Conservation (phyloP, 805 yeast genomes). For the Ogataea allantospora region DNA sequence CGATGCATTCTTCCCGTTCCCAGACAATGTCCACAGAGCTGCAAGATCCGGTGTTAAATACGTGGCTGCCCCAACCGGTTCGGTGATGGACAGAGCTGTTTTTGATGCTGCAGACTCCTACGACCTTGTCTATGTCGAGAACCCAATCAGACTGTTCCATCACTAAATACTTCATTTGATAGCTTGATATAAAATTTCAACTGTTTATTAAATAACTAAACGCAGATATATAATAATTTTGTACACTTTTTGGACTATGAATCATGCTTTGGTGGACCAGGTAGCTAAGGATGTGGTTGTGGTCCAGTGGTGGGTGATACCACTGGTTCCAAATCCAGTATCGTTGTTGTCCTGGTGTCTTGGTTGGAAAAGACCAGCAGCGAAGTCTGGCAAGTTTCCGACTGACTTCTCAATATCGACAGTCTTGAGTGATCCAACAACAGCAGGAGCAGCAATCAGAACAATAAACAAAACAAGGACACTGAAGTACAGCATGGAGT, state of each 20-base stretch:
- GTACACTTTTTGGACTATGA: slow-evolving; percentile 9
- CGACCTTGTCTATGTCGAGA: slow-evolving; percentile 90
- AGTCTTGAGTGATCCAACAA: slow-evolving; percentile 48
- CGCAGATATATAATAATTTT: slow-evolving; percentile 12
- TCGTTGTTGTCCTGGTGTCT: slow-evolving; percentile 79
- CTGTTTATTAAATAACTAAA: slow-evolving; percentile 10
- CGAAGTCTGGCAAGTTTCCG: slow-evolving; percentile 33
- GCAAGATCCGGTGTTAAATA: slow-evolving; percentile 94
- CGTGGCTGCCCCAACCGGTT: slow-evolving; percentile 96
- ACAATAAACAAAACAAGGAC: slow-evolving; percentile 69
- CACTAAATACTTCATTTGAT: slow-evolving; percentile 48
- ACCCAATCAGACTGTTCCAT: slow-evolving; percentile 97
- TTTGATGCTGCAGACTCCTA: slow-evolving; percentile 92
- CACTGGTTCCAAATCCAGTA: slow-evolving; percentile 55
- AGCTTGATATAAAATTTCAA: slow-evolving; percentile 1
- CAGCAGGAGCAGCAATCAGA: slow-evolving; percentile 91
- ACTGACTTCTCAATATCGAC: slow-evolving; percentile 40
- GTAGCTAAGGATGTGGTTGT: slow-evolving; percentile 42
- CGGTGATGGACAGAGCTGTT: slow-evolving; percentile 96
- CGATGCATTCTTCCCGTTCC: slow-evolving; percentile 99
- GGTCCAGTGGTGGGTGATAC: slow-evolving; percentile 44
- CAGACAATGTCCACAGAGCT: slow-evolving; percentile 98
- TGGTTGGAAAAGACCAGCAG: slow-evolving; percentile 84
- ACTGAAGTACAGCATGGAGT: slow-evolving; percentile 74
- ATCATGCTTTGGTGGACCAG: slow-evolving; percentile 50